Evolutionary conservation across 2,329 filamentous ascomycete species (phyloP).

Genomic region (Neofusicoccum cordaticola): DNA sequence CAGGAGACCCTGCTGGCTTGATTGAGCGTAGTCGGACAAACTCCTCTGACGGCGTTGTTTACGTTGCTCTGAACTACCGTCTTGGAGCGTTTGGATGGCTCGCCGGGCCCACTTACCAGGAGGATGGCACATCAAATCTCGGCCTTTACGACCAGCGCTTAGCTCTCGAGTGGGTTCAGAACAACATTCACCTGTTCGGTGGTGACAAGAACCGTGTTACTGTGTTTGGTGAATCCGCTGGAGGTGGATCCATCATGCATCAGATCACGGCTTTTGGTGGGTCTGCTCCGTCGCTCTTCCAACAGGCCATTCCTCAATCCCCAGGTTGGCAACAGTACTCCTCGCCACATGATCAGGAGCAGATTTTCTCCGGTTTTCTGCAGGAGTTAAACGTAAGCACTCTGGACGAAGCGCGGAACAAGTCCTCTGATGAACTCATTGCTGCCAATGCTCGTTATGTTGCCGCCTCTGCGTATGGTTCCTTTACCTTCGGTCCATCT

Average conservation of each 20-base stretch:
- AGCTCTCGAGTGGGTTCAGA: conserved; percentile 40
- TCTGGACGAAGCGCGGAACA: conserved; percentile 32
- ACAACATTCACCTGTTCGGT: conserved; percentile 39
- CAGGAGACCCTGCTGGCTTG: conserved; percentile 37
- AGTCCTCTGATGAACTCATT: conserved; percentile 32
- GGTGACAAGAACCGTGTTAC: conserved; percentile 39
- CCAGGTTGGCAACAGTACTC: conserved; percentile 38
- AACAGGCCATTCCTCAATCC: conserved; percentile 38
- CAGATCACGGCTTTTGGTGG: conserved; percentile 35
- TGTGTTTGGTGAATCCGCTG: conserved; percentile 38
- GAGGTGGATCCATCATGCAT: conserved; percentile 37
- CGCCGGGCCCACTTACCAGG: conserved; percentile 33
- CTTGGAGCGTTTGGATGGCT: conserved; percentile 41
- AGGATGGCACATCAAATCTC: conserved; percentile 35
- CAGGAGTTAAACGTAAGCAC: conserved; percentile 32
- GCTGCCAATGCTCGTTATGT: conserved; percentile 35
- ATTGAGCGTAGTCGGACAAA: conserved; percentile 26
- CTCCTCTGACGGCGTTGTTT: conserved; percentile 39
- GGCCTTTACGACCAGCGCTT: conserved; percentile 39
- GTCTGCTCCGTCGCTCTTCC: conserved; percentile 32
- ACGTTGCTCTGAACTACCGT: conserved; percentile 50
- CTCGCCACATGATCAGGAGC: conserved; percentile 30
- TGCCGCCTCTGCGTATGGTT: conserved; percentile 30
- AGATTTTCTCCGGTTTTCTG: conserved; percentile 30
- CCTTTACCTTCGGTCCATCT: conserved; percentile 32